phyloP scores from a whole-genome alignment of 1,284 basidiomycete species.

The Prillingera fragicola region DNA sequence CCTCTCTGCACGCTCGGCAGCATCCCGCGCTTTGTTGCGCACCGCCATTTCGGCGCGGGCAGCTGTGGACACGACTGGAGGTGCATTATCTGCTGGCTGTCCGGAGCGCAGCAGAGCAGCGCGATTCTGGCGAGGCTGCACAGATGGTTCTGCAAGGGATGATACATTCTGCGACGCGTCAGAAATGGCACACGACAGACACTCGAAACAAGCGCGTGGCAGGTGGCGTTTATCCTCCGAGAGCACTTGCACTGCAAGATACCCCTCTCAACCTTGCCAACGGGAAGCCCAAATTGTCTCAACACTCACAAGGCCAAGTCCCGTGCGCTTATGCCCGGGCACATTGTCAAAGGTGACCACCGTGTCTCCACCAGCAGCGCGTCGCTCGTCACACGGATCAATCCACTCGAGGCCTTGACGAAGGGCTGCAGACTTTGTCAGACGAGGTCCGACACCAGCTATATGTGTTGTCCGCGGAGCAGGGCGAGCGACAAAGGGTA shows the following conservation, averaged over 20 bases:
- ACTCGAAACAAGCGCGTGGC: too few species aligned
- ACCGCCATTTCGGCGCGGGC: conserved; percentile 17
- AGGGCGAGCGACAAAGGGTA: conserved; percentile 31
- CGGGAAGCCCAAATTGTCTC: too few species aligned
- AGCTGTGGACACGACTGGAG: conserved; percentile 3
- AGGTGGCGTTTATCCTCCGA: too few species aligned
- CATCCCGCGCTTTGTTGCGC: conserved; percentile 25
- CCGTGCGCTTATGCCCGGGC: conserved; percentile 30
- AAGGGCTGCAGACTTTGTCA: conserved; percentile 34
- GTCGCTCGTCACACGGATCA: conserved; percentile 15
- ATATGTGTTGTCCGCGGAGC: conserved; percentile 18
- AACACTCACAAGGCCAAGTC: conserved; percentile 24
- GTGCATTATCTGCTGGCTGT: too few species aligned
- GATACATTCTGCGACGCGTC: conserved; percentile 27
- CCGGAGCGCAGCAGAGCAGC: conserved; percentile 27
- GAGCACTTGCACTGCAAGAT: too few species aligned
- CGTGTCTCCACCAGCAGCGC: conserved; percentile 6
- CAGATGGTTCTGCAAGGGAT: conserved; percentile 27
- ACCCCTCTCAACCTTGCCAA: too few species aligned
- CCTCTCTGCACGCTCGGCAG: conserved; percentile 26
- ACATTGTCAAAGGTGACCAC: conserved; percentile 18
- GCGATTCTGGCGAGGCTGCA: conserved; percentile 27
- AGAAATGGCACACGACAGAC: too few species aligned
- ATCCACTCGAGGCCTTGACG: conserved; percentile 35
- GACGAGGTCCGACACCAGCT: conserved; percentile 27